These are phyloP conservation scores for Cytospora mali DNA, from an alignment of 2,329 filamentous ascomycete genomes.

Conservation along the genomic window DNA sequence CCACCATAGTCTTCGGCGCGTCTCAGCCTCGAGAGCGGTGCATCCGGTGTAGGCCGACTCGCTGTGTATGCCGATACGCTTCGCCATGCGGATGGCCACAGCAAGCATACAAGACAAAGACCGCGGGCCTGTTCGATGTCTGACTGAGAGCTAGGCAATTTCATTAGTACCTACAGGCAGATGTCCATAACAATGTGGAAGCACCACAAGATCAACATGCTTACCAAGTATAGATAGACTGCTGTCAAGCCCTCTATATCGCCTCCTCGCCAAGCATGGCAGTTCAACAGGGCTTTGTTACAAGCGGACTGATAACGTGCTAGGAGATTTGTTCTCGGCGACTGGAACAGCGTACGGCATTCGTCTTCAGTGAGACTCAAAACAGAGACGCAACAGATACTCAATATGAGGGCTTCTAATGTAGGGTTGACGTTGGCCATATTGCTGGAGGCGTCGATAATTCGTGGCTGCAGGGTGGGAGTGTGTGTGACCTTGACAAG, in stretches of 20 bases:
- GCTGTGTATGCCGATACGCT: constrained; percentile 57
- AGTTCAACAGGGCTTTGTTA: constrained; percentile 56
- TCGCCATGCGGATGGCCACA: constrained; percentile 58
- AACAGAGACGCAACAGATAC: constrained; percentile 50
- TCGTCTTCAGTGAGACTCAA: constrained; percentile 47
- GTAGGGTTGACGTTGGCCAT: constrained; percentile 41
- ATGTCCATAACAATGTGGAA: too few relatives aligned
- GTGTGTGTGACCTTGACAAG: constrained; percentile 61
- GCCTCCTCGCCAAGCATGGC: constrained; percentile 50
- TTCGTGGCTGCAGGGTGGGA: constrained; percentile 53
- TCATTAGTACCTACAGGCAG: background rate
- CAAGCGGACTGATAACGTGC: constrained; percentile 50
- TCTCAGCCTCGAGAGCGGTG: constrained; percentile 55
- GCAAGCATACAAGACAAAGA: constrained; percentile 56
- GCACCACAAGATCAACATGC: constrained; percentile 24
- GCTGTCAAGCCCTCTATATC: constrained; percentile 59
- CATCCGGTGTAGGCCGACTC: constrained; percentile 42
- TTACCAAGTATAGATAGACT: constrained; percentile 58
- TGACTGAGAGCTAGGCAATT: constrained; percentile 49
- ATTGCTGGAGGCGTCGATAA: constrained; percentile 53
- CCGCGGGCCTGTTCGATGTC: constrained; percentile 47
- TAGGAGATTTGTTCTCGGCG: constrained; percentile 45
- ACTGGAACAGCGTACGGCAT: constrained; percentile 46
- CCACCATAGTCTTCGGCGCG: constrained; percentile 66
- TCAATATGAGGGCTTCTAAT: constrained; percentile 60